Evolutionary conservation across 352 stramenopile genomes (phyloP), one percentile per base, ranked within the genome.

Genomic region (Globisporangium heterothallicum): DNA sequence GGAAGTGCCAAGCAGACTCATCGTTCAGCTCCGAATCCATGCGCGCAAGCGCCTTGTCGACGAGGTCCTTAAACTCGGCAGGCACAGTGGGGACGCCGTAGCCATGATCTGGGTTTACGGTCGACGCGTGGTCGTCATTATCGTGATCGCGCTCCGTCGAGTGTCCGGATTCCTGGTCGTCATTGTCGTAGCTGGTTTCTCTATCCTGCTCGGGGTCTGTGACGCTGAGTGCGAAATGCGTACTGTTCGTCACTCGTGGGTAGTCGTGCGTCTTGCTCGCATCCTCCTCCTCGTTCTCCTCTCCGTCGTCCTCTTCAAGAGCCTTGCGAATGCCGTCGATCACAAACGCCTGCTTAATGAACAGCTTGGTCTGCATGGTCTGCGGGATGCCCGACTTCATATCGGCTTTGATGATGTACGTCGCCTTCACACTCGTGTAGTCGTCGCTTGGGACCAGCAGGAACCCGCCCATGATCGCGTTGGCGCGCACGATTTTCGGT

Each of bases 381-480:
- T 58, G 48, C 0, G 70, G 73, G 22, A 86, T 84, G 26, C 73
- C 74, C 19, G 67, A 74, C 48, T 84, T 83, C 22, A 87, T 53
- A 32, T 86, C 74, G 26, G 72, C 70, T 55, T 88, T 85, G 50
- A 77, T 74, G 48, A 90, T 80, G 58, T 88, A 90, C 42, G 72
- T 73, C 12, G 61, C 68, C 1, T 69, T 49, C 2, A 84, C 79
- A 18, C 70, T 67, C 4, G 73, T 69, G 49, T 87, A 81, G 27
- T 85, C 68, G 9, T 61, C 60, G 42, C 82, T 86, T 13, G 78
- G 78, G 9, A 62, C 71, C 46, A 90, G 68, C 35, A 88, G 26
- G 55, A 84, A 90, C 0, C 74, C 78, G 12, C 70, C 76, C 67
- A 90, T 75, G 46, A 81, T 47, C 16, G 67, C 72, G 19, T 68